These are phyloP conservation scores for Rubus idaeus DNA, from an alignment of 306 rosid genomes.

Conservation along the genomic window DNA sequence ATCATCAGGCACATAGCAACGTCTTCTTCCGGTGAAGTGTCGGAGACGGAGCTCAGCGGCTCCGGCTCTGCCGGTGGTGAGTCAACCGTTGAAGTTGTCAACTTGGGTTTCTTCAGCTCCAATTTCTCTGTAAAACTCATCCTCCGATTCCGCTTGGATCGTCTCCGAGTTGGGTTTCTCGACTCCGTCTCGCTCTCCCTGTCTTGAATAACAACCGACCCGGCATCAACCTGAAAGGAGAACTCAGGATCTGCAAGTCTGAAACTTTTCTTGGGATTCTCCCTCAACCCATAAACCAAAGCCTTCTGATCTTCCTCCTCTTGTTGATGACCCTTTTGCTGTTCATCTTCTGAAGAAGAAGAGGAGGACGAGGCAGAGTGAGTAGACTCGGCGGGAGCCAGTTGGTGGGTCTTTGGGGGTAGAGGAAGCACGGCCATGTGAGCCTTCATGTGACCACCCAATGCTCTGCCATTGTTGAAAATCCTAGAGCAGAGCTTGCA, in stretches of 20 bases:
- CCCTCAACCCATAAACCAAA: constrained; percentile 49
- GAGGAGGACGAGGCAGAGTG: constrained; percentile 26
- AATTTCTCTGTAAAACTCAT: constrained; percentile 15
- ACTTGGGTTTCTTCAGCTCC: constrained; percentile 27
- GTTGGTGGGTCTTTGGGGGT: constrained; percentile 44
- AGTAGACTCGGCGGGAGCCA: not conserved
- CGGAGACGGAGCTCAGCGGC: constrained; percentile 60
- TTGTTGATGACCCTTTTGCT: constrained; percentile 26
- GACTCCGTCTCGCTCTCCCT: constrained; percentile 91
- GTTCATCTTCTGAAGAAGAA: constrained; percentile 30
- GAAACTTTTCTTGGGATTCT: constrained; percentile 66
- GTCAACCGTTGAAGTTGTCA: constrained; percentile 27
- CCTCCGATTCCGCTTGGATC: constrained; percentile 69
- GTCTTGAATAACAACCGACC: constrained; percentile 60
- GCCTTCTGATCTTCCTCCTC: constrained; percentile 41
- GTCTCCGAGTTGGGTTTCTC: constrained; percentile 64
- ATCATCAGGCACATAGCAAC: constrained; percentile 77
- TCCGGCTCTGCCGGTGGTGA: constrained; percentile 30
- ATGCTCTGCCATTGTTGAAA: constrained; percentile 72
- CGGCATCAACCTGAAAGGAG: constrained; percentile 39
- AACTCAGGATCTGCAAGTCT: constrained; percentile 63
- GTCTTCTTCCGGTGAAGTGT: constrained; percentile 67
- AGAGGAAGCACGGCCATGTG: constrained; percentile 68
- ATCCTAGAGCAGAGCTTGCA: constrained; percentile 73
- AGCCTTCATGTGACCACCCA: constrained; percentile 93